A percentile compares a stretch with the other conserved stretches of the same genome.
Evolutionary conservation across 2,329 filamentous ascomycete species (phyloP).

Genomic region (Nigrograna mackinnonii): DNA sequence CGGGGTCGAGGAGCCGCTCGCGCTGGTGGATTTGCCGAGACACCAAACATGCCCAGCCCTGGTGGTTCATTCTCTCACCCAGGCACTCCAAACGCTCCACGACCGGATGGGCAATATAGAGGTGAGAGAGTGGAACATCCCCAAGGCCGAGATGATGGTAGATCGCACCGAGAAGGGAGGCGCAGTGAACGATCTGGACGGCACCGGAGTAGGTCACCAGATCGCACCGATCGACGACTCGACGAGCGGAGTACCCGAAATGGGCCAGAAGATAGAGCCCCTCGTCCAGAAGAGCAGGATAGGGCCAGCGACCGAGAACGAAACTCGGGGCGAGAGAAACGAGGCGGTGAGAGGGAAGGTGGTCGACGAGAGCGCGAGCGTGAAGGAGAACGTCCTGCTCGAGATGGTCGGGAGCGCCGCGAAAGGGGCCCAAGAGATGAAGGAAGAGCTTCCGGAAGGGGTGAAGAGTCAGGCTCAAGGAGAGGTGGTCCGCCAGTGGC

Average conservation of each 20-base stretch:
- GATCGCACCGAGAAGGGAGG: conserved; percentile 29
- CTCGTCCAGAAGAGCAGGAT: conserved; percentile 25
- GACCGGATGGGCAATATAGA: conserved; percentile 26
- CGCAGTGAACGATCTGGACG: conserved; percentile 31
- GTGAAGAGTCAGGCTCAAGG: conserved; percentile 11
- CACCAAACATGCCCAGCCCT: conserved; percentile 17
- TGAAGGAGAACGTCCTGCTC: conserved; percentile 14
- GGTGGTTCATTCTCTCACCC: conserved; percentile 28
- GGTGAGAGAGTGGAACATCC: conserved; percentile 19
- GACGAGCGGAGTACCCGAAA: conserved; percentile 30
- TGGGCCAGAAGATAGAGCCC: conserved; percentile 16
- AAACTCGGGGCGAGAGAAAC: conserved; percentile 17
- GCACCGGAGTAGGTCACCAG: conserved; percentile 24
- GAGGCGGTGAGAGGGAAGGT: conserved; percentile 12
- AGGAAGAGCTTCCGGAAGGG: conserved; percentile 6
- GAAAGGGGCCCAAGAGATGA: conserved; percentile 11
- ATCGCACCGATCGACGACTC: conserved; percentile 24
- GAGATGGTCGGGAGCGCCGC: conserved; percentile 25
- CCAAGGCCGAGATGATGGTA: conserved; percentile 27
- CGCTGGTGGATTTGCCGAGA: conserved; percentile 23
- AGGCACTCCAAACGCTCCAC: conserved; percentile 21
- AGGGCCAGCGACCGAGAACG: conserved; percentile 20
- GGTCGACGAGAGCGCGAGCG: conserved; percentile 21
- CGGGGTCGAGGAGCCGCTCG: conserved; percentile 31
- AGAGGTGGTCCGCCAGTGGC: conserved; percentile 6